phyloP scores from a whole-genome alignment of 1,284 basidiomycete genomes.

The Apiotrichum akiyoshidainum region DNA sequence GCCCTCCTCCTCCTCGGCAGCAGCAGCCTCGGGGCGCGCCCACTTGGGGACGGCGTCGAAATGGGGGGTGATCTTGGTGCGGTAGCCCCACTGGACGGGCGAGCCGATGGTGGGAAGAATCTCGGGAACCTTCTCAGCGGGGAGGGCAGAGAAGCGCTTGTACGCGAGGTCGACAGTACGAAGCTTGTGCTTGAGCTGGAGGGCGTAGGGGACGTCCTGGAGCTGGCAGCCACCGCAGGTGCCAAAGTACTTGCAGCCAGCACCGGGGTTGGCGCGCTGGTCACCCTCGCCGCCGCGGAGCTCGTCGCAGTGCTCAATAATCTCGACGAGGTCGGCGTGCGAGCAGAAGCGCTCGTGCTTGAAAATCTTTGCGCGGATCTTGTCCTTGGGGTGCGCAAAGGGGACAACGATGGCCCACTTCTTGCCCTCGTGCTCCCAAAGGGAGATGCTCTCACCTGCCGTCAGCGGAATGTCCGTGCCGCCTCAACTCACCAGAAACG shows the following conservation, averaged over 20 bases:
- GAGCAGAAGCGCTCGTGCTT: conserved; percentile 64
- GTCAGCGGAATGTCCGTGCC: no score
- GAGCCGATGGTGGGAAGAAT: conserved; percentile 77
- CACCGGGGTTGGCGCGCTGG: conserved; percentile 35
- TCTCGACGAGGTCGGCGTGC: conserved; percentile 68
- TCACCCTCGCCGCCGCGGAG: conserved; percentile 61
- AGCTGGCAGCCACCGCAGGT: conserved; percentile 58
- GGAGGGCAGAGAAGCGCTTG: conserved; percentile 67
- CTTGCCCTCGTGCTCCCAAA: conserved; percentile 40
- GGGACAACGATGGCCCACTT: conserved; percentile 77
- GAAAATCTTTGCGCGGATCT: conserved; percentile 67
- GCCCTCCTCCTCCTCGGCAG: conserved; percentile 9
- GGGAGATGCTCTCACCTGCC: conserved; percentile 28
- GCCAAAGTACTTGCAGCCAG: conserved; percentile 79
- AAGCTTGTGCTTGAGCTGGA: conserved; percentile 80
- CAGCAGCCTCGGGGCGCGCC: conserved; percentile 16
- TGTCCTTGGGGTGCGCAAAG: conserved; percentile 77
- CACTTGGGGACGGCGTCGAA: conserved; percentile 74
- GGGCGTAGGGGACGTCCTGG: conserved; percentile 82
- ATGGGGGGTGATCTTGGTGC: conserved; percentile 96
- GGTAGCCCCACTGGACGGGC: conserved; percentile 84
- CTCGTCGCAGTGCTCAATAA: conserved; percentile 63
- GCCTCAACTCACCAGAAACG: conserved; percentile 25
- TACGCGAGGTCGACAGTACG: conserved; percentile 86
- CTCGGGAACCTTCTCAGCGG: conserved; percentile 57